Evolutionary conservation across 163 green algal species (phyloP).

Genomic region (Chlamydomonas reinhardtii): DNA sequence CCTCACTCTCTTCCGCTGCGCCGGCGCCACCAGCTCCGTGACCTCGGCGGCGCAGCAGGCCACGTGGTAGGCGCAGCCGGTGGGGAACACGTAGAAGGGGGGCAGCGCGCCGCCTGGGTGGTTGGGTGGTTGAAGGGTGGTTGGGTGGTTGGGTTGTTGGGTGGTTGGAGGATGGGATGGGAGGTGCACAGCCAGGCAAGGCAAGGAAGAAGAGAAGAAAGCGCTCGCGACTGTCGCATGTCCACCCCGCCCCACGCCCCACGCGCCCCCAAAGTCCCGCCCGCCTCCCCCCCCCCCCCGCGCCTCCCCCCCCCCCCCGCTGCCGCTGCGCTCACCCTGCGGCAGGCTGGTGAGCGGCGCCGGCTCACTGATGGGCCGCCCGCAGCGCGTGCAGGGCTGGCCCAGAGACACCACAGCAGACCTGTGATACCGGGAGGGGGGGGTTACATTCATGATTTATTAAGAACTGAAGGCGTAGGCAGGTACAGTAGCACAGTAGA

Average conservation of each 20-base stretch:
- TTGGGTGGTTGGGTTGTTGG: background rate
- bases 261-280: no score
- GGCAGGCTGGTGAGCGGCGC: constrained; percentile 61
- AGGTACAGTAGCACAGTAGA: no score
- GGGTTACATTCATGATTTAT: no score
- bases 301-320: background rate
- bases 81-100: constrained; percentile 65
- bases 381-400: constrained; percentile 73
- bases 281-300: background rate
- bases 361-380: constrained; percentile 53
- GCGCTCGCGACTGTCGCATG: background rate
- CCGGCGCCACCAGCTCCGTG: constrained; percentile 55
- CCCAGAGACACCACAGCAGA: constrained; percentile 61
- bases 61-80: constrained; percentile 81
- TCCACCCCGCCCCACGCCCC: background rate
- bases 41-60: constrained; percentile 78
- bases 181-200: no score
- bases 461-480: no score
- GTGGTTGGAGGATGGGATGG: background rate
- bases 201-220: background rate
- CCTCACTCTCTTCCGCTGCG: constrained; percentile 26
- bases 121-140: background rate
- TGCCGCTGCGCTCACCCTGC: background rate
- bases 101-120: constrained; percentile 50
- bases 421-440: background rate